These are phyloP conservation scores for Vitis rupestris DNA, from an alignment of 164 flowering plant genomes.

Conservation along the genomic window DNA sequence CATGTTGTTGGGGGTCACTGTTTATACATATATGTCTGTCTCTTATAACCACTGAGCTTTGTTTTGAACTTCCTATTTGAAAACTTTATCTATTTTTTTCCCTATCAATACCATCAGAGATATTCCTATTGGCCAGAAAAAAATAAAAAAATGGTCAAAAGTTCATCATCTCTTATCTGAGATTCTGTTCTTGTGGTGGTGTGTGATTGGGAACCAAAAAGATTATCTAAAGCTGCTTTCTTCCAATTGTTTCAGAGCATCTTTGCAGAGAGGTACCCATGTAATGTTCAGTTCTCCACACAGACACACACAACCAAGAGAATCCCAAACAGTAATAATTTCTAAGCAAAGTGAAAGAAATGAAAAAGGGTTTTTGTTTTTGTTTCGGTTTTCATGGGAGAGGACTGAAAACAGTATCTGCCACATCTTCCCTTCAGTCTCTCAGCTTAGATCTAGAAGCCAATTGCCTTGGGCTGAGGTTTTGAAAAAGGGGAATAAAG, in stretches of 20 bases:
- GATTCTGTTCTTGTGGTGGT: constrained; percentile 61
- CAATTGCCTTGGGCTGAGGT: constrained; percentile 1
- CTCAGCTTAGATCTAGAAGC: constrained; percentile 7
- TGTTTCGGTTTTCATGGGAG: constrained; percentile 20
- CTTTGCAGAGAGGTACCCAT: constrained; percentile 27
- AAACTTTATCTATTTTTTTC: constrained; percentile 10
- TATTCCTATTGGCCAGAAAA: constrained; percentile 19
- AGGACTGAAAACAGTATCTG: constrained; percentile 25
- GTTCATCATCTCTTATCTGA: constrained; percentile 47
- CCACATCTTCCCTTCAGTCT: constrained; percentile 15
- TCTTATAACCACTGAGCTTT: constrained; percentile 23
- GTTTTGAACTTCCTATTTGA: constrained; percentile 20
- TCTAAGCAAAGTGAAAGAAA: constrained; percentile 5
- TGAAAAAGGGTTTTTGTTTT: constrained; percentile 8
- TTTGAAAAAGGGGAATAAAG: constrained; percentile 9
- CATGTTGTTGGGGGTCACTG: constrained; percentile 50
- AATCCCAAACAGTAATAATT: constrained; percentile 21
- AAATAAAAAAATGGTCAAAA: constrained; percentile 31
- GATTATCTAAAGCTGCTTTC: constrained; percentile 40
- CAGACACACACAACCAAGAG: constrained; percentile 1
- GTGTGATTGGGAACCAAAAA: constrained; percentile 57
- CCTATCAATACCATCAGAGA: constrained; percentile 15
- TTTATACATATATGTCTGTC: constrained; percentile 35
- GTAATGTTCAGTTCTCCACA: constrained; percentile 15
- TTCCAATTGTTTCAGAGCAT: constrained; percentile 42